phyloP scores from a whole-genome alignment of 1,284 basidiomycete genomes.

The Apiotrichum veenhuisii region DNA sequence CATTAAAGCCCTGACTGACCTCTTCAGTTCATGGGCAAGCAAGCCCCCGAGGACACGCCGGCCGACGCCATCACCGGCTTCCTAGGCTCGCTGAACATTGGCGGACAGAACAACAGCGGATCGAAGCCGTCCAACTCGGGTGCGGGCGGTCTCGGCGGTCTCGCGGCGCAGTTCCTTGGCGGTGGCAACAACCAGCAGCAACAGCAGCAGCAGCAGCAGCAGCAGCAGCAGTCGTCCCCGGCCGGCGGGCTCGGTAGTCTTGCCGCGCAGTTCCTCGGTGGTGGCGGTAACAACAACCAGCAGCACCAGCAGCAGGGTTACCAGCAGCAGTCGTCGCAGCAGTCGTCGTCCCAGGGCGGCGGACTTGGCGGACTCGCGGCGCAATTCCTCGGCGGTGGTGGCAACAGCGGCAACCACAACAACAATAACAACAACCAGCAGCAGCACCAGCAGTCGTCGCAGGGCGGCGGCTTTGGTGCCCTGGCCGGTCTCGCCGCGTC shows the following conservation, averaged over 20 bases:
- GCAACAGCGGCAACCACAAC: background rate
- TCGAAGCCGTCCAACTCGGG: background rate
- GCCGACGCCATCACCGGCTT: background rate
- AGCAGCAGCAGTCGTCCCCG: background rate
- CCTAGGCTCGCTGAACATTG: constrained; percentile 2
- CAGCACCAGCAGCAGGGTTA: background rate
- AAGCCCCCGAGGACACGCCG: constrained; percentile 5
- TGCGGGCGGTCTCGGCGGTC: background rate
- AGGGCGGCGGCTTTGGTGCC: background rate
- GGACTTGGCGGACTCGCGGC: constrained; percentile 5
- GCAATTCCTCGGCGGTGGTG: background rate
- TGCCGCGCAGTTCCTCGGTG: background rate
- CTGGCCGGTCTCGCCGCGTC: background rate
- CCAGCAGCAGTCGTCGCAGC: background rate
- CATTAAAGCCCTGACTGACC: background rate
- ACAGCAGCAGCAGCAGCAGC: constrained; percentile 4
- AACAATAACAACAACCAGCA: background rate
- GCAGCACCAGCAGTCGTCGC: background rate
- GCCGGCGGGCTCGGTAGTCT: background rate
- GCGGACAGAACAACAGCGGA: constrained; percentile 5
- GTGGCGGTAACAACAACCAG: background rate
- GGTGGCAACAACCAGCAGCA: constrained; percentile 2
- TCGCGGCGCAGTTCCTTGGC: constrained; percentile 5
- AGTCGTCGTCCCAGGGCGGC: background rate
- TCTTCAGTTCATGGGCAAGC: constrained; percentile 10